Percentiles rank a stretch among this genome's conserved stretches.
These are phyloP conservation scores for Omphalotus olearius DNA, from an alignment of 1,284 basidiomycete genomes.

Conservation along the genomic window DNA sequence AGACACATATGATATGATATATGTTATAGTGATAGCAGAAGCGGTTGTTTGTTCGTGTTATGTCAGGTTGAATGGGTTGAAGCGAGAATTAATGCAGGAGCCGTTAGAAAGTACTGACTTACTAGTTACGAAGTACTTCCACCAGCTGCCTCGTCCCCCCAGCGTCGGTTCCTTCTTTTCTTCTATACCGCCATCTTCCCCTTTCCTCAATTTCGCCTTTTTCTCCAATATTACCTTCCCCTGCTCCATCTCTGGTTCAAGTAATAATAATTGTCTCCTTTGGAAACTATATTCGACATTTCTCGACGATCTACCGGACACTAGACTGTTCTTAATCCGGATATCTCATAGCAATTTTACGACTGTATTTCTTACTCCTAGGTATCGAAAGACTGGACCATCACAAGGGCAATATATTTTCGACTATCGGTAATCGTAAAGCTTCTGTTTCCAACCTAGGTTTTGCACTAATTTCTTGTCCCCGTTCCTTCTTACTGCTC, in stretches of 20 bases:
- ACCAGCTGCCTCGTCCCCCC: not conserved
- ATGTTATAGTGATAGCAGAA: no score
- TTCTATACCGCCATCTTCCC: not conserved
- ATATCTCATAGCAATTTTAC: not conserved
- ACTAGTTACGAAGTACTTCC: no score
- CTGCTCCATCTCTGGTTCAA: constrained; percentile 2
- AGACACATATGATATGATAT: no score
- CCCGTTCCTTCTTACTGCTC: not conserved
- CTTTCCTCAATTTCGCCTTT: not conserved
- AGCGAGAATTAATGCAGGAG: no score
- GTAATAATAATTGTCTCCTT: not conserved
- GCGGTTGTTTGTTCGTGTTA: no score
- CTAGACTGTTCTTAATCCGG: not conserved
- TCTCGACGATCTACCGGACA: not conserved
- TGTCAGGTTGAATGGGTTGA: no score
- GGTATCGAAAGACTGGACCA: not conserved
- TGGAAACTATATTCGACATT: not conserved
- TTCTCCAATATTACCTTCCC: not conserved
- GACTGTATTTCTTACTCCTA: not conserved
- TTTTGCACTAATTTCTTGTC: not conserved
- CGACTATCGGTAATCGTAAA: not conserved
- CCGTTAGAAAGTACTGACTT: no score
- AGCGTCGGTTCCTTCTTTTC: not conserved
- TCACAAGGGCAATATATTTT: constrained; percentile 4
- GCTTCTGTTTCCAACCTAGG: not conserved